These are phyloP conservation scores for Dimocarpus longan DNA, from an alignment of 345 rosid genomes.

Conservation along the genomic window DNA sequence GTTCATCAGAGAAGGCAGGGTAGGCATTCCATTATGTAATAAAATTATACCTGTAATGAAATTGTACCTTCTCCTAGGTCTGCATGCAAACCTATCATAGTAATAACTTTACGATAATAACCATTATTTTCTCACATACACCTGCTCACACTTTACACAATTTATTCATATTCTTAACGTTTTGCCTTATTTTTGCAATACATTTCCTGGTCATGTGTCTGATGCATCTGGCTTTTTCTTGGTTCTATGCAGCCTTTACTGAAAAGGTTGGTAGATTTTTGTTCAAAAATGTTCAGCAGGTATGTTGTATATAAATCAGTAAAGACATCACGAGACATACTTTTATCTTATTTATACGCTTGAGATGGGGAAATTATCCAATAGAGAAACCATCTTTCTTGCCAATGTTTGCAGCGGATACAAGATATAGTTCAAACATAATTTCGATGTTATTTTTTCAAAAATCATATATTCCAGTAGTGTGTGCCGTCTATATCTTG, in stretches of 20 bases:
- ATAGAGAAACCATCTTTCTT: too few relatives aligned
- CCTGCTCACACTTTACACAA: background rate
- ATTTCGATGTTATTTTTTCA: too few relatives aligned
- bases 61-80: background rate
- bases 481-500: too few relatives aligned
- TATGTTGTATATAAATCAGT: conserved; percentile 13
- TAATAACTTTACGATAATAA: too few relatives aligned
- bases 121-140: background rate
- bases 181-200: background rate
- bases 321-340: background rate
- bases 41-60: background rate
- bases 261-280: conserved; percentile 35
- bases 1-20: too few relatives aligned
- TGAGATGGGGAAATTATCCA: background rate
- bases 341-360: background rate
- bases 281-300: conserved; percentile 54
- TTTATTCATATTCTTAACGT: background rate
- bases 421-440: too few relatives aligned
- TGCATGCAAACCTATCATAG: background rate
- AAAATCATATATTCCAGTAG: too few relatives aligned
- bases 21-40: too few relatives aligned
- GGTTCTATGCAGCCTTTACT: conserved; percentile 38
- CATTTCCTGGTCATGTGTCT: background rate
- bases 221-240: background rate
- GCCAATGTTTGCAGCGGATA: too few relatives aligned